Percentiles rank a stretch among this genome's conserved stretches.
Evolutionary conservation across 257 asterid genomes (phyloP).

Genomic region (Nicotiana tabacum): DNA sequence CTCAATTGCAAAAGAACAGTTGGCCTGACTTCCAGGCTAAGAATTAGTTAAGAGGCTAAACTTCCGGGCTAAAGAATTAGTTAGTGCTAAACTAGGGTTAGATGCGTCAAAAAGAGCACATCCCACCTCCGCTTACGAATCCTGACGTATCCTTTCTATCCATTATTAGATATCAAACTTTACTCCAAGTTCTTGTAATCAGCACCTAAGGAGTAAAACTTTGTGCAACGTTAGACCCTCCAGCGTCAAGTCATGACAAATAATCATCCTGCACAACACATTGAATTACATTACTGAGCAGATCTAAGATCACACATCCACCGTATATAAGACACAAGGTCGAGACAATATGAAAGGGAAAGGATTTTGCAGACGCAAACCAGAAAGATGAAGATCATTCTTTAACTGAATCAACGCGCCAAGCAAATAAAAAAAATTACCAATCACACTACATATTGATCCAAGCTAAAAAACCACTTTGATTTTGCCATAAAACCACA

Average conservation of each 20-base stretch:
- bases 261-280: slow-evolving; percentile 42
- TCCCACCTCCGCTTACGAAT: slow-evolving; percentile 88
- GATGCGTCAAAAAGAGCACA: slow-evolving; percentile 63
- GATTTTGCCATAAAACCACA: no score
- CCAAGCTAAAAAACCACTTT: no score
- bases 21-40: slow-evolving; percentile 71
- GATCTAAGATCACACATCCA: neutral
- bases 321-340: neutral
- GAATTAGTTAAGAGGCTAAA: slow-evolving; percentile 16
- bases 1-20: slow-evolving; percentile 50
- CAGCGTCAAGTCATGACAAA: slow-evolving; percentile 16
- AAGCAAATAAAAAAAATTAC: no score
- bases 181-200: slow-evolving; percentile 13
- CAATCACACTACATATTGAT: no score
- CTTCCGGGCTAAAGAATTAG: neutral
- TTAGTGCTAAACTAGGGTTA: slow-evolving; percentile 48
- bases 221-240: slow-evolving; percentile 22
- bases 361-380: neutral
- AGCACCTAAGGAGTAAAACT: slow-evolving; percentile 25
- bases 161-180: slow-evolving; percentile 41
- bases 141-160: slow-evolving; percentile 95
- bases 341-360: neutral
- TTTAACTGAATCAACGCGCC: neutral
- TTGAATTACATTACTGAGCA: neutral
- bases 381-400: neutral